Evolutionary conservation across 306 rosid genomes (phyloP), one percentile per base, ranked within the genome.

Genomic region (Corylus avellana): DNA sequence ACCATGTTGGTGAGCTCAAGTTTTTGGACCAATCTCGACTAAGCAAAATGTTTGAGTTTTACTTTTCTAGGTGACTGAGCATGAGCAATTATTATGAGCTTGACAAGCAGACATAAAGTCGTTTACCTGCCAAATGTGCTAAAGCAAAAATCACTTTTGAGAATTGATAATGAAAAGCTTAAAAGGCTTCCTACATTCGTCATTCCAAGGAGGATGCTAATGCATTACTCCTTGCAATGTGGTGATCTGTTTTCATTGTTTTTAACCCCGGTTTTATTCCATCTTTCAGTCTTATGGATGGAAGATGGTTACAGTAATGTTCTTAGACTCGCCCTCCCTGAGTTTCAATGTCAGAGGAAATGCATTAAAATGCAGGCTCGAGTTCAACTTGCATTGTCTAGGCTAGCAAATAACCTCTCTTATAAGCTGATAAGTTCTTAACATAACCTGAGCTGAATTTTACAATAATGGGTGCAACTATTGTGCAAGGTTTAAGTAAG

Each of bases 351-450:
- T 29, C 1, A 29, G 32, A 29, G 32, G 32, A 29, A 29, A 29
- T 29, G 32, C 5, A 37, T 55, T 55, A 20, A 55, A 55, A 55
- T 18, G 27, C 12, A 2, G 61, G 61, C 61, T 18, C 32, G 32
- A 55, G 61, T 7, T 17, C 0, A 64, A 59, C 12, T 64, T 64
- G 32, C 13, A 7, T 61, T 61, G 70, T 35, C 70, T 64, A 8
- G 70, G n/a, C 70, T 64, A 64, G 70, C 37, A 64, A 37, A 64
- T 64, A 37, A 64, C 22, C 20, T 17, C 35, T 64, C 20, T 61
- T 61, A 61, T 12, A 27, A 1, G 42, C 68, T 61, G 42, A 61
- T 37, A 5, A 61, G 68, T 29, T 29, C 42, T 61, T 18, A 27
- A 5, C 42, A 29, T 62, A 29, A 62, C 16, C 68, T 62, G 44